phyloP scores from a whole-genome alignment of 352 stramenopile genomes.

The Pseudoperonospora humuli region DNA sequence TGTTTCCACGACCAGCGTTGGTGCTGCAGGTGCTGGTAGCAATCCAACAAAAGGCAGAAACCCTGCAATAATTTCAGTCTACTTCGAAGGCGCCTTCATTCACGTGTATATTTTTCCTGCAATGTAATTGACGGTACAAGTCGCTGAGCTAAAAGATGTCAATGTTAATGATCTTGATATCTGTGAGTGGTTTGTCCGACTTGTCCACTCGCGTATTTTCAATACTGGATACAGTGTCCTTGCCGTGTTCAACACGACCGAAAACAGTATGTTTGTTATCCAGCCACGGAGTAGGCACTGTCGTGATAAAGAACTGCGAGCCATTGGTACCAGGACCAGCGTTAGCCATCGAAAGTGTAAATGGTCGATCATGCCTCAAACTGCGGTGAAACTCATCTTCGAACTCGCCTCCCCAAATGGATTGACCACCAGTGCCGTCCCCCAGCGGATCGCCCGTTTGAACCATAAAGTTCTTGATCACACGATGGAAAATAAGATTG shows the following conservation, averaged over 20 bases:
- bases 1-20: too few relatives aligned
- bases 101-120: constrained; percentile 18
- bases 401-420: constrained; percentile 98
- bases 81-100: constrained; percentile 1
- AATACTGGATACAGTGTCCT: constrained; percentile 95
- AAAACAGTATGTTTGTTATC: constrained; percentile 96
- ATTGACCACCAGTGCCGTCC: constrained; percentile 97
- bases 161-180: constrained; percentile 88
- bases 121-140: constrained; percentile 2
- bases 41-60: constrained; percentile 2
- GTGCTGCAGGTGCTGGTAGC: too few relatives aligned
- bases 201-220: constrained; percentile 89
- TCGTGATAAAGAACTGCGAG: constrained; percentile 98
- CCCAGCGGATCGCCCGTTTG: constrained; percentile 94
- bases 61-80: constrained; percentile 4
- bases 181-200: constrained; percentile 61
- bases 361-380: constrained; percentile 93
- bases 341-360: constrained; percentile 99
- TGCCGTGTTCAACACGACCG: constrained; percentile 86
- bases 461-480: constrained; percentile 99
- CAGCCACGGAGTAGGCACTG: constrained; percentile 94
- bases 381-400: constrained; percentile 97
- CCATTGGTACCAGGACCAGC: constrained; percentile 71
- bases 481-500: constrained; percentile 97
- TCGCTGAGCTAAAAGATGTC: constrained; percentile 59